These are phyloP conservation scores for Penicillium sp. DNA, from an alignment of 2,329 filamentous ascomycete genomes.

Conservation along the genomic window DNA sequence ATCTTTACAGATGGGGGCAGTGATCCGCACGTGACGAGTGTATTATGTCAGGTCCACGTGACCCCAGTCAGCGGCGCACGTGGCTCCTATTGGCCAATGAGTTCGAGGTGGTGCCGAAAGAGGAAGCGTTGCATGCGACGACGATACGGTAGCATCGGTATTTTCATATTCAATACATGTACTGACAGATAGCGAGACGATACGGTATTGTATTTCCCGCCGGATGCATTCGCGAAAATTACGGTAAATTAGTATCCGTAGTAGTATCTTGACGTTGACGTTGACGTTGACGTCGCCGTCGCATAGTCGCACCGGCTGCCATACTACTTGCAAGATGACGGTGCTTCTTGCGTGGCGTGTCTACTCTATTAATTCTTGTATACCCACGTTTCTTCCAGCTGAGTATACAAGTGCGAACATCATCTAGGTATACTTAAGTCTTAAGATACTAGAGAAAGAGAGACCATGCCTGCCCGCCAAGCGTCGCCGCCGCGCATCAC, in stretches of 20 bases:
- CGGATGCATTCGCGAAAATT: background rate
- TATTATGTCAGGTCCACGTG: background rate
- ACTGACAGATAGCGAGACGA: background rate
- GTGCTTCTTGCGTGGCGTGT: no score
- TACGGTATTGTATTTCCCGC: background rate
- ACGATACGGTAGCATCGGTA: background rate
- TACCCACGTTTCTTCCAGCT: no score
- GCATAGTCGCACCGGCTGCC: background rate
- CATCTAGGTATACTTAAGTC: no score
- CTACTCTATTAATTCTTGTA: background rate
- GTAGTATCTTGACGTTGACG: background rate
- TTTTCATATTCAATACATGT: background rate
- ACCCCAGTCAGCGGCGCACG: background rate
- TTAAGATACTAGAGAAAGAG: no score
- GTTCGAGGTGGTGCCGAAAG: background rate
- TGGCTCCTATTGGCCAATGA: background rate
- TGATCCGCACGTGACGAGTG: no score
- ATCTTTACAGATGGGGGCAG: no score
- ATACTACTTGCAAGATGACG: background rate
- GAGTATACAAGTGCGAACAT: no score
- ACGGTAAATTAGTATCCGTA: background rate
- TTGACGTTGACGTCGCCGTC: background rate
- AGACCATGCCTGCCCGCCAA: conserved; percentile 33
- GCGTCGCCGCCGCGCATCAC: conserved; percentile 54
- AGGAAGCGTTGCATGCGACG: background rate